Base-by-base conservation (phyloP, 116 monocot genomes). In the Iris pallida region DNA sequence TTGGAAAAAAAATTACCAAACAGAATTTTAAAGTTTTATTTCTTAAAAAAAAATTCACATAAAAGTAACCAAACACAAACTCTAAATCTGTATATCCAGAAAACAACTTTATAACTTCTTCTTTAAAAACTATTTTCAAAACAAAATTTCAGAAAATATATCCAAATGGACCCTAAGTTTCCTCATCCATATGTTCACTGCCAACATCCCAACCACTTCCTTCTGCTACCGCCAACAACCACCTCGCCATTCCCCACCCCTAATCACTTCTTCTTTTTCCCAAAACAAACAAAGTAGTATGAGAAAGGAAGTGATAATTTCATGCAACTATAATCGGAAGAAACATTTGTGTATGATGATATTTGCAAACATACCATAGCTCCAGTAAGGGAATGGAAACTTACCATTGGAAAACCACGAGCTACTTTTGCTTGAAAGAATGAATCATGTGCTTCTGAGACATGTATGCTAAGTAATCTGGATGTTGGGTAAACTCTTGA, bases 381-480 rank as follows among this genome's bases (percentile, higher is more conserved):
- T 63, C 18, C 8, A 3, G 45, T 7, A 63, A 62, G 46, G 16
- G 5, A 63, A 16, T 43, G 46, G 40, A 45, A 45, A 76, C 20
- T 80, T 77, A 85, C 92, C 96, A 97, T 97, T 10, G 89, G 89
- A 79, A 87, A 97, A 11, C 96, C 92, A 49, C 87, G 85, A 16
- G 96, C 89, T 57, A 87, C 92, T 79, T 97, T 97, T 57, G 96
- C 89, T 80, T 89, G 74, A 59, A 92, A 97, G 79, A 89, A 97
- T 44, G 96, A 97, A 83, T 96, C 96, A 69, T 97, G 96, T 10
- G 75, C 74, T 80, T 97, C 92, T 53, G 96, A 92, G 54, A 97
- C 70, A 85, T 97, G 96, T 69, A 97, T 92, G 44, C 89, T 87
- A 18, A 97, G 85, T 64, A 97, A 80, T n/a, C 83, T 73, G 45